Evolutionary conservation across 1,284 basidiomycete genomes (phyloP), one percentile per base, ranked within the genome.

Genomic region (Papiliotrema fonsecae): DNA sequence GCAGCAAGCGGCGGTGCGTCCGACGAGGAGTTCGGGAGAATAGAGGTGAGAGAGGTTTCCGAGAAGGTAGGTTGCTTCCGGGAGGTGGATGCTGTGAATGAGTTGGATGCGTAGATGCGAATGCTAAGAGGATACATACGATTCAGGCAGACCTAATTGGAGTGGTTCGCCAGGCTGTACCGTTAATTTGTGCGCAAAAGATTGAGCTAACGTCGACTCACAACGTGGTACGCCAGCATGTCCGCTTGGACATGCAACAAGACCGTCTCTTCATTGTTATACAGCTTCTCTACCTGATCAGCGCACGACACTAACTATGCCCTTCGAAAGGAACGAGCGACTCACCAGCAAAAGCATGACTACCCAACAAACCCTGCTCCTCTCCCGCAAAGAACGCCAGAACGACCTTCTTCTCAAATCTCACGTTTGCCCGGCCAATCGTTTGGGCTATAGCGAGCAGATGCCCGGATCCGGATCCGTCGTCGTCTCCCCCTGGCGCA

Each of bases 221-320:
- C 64, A 26, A 58, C 70, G 50, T 81, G 86, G 66, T 89, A 91
- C 0, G 80, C 89, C 40, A 87, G 77, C 88, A 92, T 92, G 62
- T 93, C 89, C 1, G 86, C 86, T 69, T 92, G 89, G 49, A 92
- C 78, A 79, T 91, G 87, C 34, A 91, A 69, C 2, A 84, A 82
- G 40, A 92, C 75, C 56, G 87, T 85, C 18, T 82, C 82, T 52
- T 81, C 75, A 22, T 71, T 69, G 36, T 72, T 71, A 46, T 63
- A 49, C 13, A 61, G 49, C 42, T 55, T 53, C 37, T 62, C 63
- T 69, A 43, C 18, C 18, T n/a, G 27, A 36, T 43, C 31, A 42
- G 46, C 30, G 26, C 9, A 7, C 6, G 22, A 10, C 6, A 41
- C 3, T 18, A 27, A 6, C 41, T n/a, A 19, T 14, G 25, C 28